phyloP scores from a whole-genome alignment of 805 yeast species.

The Jamesozyma piceae region DNA sequence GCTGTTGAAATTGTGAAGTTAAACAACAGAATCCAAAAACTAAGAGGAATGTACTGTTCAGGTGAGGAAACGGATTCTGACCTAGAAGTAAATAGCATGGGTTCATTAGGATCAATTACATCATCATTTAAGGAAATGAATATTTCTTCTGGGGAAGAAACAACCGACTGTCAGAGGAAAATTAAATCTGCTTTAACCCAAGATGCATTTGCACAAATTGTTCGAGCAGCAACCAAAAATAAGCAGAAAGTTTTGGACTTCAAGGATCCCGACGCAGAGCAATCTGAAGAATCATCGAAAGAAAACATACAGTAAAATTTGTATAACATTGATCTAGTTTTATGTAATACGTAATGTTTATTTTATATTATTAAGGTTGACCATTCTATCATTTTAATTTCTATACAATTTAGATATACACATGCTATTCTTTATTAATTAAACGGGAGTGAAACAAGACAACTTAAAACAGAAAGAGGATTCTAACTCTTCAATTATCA shows the following conservation, averaged over 20 bases:
- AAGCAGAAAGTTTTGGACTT: constrained; percentile 34
- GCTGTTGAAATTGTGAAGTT: constrained; percentile 78
- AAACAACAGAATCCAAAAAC: constrained; percentile 63
- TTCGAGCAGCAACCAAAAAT: constrained; percentile 53
- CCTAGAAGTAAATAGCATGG: constrained; percentile 16
- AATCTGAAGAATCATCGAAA: neutral
- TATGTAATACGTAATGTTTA: too few species aligned
- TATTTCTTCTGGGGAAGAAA: neutral
- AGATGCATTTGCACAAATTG: constrained; percentile 59
- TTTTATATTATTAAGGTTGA: too few species aligned
- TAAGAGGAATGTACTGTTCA: constrained; percentile 48
- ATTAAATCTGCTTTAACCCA: constrained; percentile 35
- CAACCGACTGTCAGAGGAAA: constrained; percentile 6
- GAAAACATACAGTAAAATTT: neutral
- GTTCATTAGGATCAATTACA: constrained; percentile 9
- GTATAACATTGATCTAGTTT: neutral
- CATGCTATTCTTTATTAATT: too few species aligned
- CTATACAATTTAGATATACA: too few species aligned
- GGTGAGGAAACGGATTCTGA: constrained; percentile 30
- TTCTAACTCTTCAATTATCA: too few species aligned
- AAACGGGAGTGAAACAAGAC: too few species aligned
- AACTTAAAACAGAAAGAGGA: too few species aligned
- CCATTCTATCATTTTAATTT: too few species aligned
- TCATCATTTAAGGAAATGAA: constrained; percentile 8
- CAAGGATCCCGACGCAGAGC: neutral